Percentiles rank a stretch among this genome's conserved stretches.
Evolutionary conservation across 768 basidiomycete species (phyloP).

Genomic region (Hemileccinum rubropunctum): DNA sequence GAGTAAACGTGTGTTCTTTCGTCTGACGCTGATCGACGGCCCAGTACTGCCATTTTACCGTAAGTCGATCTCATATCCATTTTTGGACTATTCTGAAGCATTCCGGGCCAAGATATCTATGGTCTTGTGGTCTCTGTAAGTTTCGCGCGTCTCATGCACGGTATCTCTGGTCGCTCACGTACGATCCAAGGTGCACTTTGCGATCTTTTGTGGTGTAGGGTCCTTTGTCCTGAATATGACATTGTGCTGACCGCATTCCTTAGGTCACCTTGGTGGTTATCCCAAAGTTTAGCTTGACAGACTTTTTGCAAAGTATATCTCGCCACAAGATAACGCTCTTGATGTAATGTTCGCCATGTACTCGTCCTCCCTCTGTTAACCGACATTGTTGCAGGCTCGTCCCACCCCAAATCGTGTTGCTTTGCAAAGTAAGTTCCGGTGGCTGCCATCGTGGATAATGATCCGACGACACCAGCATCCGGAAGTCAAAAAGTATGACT

Average conservation of each 20-base stretch:
- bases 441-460: background rate
- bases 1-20: background rate
- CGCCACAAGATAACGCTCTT: constrained; percentile 56
- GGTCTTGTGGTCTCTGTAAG: constrained; percentile 56
- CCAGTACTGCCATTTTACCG: constrained; percentile 62
- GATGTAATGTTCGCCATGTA: constrained; percentile 35
- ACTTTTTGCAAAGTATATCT: constrained; percentile 60
- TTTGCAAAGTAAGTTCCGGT: constrained; percentile 56
- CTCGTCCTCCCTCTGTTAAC: background rate
- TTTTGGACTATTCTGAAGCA: constrained; percentile 10
- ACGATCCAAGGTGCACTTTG: constrained; percentile 45
- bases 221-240: background rate
- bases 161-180: constrained; percentile 5
- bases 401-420: constrained; percentile 61
- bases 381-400: constrained; percentile 43
- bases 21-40: constrained; percentile 8
- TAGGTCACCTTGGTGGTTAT: constrained; percentile 58
- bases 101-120: constrained; percentile 48
- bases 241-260: constrained; percentile 5
- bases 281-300: constrained; percentile 59
- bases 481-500: constrained; percentile 45
- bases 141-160: background rate
- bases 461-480: constrained; percentile 42
- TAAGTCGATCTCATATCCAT: constrained; percentile 31
- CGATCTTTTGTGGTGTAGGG: constrained; percentile 52